Conservation (phyloP, 768 basidiomycete genomes). For the Kwoniella mangroviensis region DNA sequence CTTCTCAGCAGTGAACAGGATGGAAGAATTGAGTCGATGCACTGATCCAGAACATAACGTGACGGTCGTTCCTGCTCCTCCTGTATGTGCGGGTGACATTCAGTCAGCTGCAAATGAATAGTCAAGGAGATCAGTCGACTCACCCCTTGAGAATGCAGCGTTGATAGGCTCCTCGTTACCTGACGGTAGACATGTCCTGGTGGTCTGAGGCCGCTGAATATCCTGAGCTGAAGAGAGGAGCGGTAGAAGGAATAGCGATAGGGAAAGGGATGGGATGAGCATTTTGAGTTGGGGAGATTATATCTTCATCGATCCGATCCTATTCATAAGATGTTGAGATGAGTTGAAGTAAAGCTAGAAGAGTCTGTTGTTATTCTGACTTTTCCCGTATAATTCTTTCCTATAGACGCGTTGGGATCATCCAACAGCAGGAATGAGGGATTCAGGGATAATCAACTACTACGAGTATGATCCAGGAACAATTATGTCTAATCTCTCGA, state of each 20-base stretch:
- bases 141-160: slow-evolving; percentile 36
- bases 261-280: slow-evolving; percentile 18
- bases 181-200: slow-evolving; percentile 34
- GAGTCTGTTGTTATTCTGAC: background rate
- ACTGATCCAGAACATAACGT: slow-evolving; percentile 55
- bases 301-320: too few relatives aligned
- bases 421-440: background rate
- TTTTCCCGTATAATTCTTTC: background rate
- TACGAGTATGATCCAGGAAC: background rate
- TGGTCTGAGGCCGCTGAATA: background rate
- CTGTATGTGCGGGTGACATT: slow-evolving; percentile 20
- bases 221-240: slow-evolving; percentile 15
- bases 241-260: slow-evolving; percentile 11
- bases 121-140: background rate
- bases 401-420: background rate
- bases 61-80: slow-evolving; percentile 52
- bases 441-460: background rate
- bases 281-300: background rate
- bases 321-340: too few relatives aligned
- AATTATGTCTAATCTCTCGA: background rate
- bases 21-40: slow-evolving; percentile 50
- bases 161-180: slow-evolving; percentile 44
- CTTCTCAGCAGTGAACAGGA: slow-evolving; percentile 51
- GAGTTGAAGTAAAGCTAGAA: too few relatives aligned
- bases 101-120: background rate